phyloP scores from a whole-genome alignment of 352 stramenopile genomes.

The Saprolegnia diclina region DNA sequence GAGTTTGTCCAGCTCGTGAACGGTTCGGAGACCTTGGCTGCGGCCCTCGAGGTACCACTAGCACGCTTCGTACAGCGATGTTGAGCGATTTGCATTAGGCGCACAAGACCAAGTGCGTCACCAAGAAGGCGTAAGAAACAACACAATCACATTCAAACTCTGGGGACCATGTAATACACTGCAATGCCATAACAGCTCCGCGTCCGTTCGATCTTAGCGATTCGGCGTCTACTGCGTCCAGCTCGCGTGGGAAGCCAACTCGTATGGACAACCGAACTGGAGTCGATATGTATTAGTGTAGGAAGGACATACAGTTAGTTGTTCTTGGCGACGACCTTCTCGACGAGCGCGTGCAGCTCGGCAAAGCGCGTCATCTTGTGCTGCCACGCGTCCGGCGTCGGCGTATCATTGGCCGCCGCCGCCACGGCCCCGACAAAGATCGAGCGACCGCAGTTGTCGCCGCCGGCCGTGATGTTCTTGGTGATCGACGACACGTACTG shows the following conservation, averaged over 20 bases:
- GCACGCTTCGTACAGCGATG: neutral
- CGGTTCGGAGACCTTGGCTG: constrained; percentile 2
- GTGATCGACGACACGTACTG: constrained; percentile 45
- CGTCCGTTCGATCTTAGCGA: too few relatives aligned
- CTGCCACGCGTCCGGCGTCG: constrained; percentile 44
- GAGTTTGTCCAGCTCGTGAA: constrained; percentile 18
- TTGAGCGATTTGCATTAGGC: neutral
- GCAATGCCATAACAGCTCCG: too few relatives aligned
- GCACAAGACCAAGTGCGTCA: constrained; percentile 8
- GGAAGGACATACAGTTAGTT: neutral
- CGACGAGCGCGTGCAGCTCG: constrained; percentile 35
- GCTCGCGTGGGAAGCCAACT: too few relatives aligned
- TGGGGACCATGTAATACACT: neutral
- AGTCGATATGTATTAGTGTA: neutral
- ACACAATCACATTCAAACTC: neutral
- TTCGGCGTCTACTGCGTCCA: too few relatives aligned
- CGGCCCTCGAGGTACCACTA: neutral
- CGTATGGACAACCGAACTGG: neutral
- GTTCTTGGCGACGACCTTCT: constrained; percentile 38
- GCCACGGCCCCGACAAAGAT: constrained; percentile 54
- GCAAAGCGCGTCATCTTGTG: constrained; percentile 43
- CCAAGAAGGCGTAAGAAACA: constrained; percentile 15
- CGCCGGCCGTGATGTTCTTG: constrained; percentile 50
- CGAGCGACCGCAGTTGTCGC: constrained; percentile 65
- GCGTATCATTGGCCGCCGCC: constrained; percentile 33